Conservation (phyloP, 2,329 filamentous ascomycete genomes). For the Parasarocladium wereldwijsianum region DNA sequence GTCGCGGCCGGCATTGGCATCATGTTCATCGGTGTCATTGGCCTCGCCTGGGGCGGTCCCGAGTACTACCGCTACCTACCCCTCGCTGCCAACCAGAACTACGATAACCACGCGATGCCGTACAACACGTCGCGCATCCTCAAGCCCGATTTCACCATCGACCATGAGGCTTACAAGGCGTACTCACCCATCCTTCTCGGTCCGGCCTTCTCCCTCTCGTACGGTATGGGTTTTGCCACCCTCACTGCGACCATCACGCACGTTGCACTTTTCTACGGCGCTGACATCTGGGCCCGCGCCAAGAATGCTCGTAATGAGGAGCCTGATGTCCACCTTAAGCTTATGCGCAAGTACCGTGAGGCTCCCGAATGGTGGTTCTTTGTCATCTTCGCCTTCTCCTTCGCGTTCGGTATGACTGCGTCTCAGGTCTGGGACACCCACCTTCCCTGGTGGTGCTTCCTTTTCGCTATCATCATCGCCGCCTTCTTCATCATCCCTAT, state of each 20-base stretch:
- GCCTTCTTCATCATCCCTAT: slow-evolving; percentile 26
- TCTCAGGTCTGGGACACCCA: slow-evolving; percentile 22
- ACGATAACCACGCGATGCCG: slow-evolving; percentile 40
- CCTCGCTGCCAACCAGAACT: slow-evolving; percentile 35
- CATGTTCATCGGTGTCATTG: slow-evolving; percentile 33
- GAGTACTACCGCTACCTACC: slow-evolving; percentile 42
- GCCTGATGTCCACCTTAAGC: slow-evolving; percentile 33
- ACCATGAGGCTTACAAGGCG: slow-evolving; percentile 37
- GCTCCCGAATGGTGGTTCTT: slow-evolving; percentile 42
- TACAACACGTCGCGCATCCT: slow-evolving; percentile 45
- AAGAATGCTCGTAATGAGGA: slow-evolving; percentile 21
- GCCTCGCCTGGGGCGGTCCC: slow-evolving; percentile 33
- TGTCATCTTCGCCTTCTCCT: slow-evolving; percentile 27
- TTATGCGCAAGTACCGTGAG: slow-evolving; percentile 42
- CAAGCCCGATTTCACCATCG: slow-evolving; percentile 32
- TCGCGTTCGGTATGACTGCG: slow-evolving; percentile 29
- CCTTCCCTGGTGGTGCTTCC: slow-evolving; percentile 27
- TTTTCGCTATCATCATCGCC: slow-evolving; percentile 24
- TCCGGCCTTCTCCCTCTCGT: slow-evolving; percentile 38
- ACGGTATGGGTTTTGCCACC: slow-evolving; percentile 42
- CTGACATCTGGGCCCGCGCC: slow-evolving; percentile 25
- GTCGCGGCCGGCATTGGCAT: slow-evolving; percentile 36
- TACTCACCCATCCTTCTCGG: slow-evolving; percentile 43
- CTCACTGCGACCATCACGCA: slow-evolving; percentile 38
- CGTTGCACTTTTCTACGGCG: slow-evolving; percentile 34